A percentile compares a stretch with the other conserved stretches of the same genome.
These are phyloP conservation scores for Camelina laxa DNA, from an alignment of 345 rosid genomes.

Conservation along the genomic window DNA sequence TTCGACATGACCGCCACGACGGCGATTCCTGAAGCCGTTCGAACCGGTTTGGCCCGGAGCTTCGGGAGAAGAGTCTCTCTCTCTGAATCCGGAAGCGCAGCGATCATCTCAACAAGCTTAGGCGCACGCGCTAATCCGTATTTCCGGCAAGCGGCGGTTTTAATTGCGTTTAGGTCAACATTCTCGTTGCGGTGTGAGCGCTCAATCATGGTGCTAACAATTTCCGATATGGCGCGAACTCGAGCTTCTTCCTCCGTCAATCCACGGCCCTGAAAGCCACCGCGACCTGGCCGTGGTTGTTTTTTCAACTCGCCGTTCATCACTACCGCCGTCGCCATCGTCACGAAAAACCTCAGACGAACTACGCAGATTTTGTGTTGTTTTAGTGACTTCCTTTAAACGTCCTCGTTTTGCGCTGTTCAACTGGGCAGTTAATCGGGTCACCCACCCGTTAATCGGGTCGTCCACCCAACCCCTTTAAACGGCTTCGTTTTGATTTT, in stretches of 20 bases:
- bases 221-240: conserved; percentile 90
- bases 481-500: no score
- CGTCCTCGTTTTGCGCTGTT: neutral
- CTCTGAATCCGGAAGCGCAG: conserved; percentile 92
- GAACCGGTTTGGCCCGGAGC: conserved; percentile 95
- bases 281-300: conserved; percentile 86
- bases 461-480: no score
- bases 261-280: conserved; percentile 84
- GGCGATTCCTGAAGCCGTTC: conserved; percentile 98
- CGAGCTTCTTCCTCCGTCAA: conserved; percentile 95
- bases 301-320: conserved; percentile 56
- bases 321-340: conserved; percentile 65
- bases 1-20: conserved; percentile 99
- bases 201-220: conserved; percentile 89
- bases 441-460: no score
- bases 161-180: conserved; percentile 90
- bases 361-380: neutral
- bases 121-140: conserved; percentile 95
- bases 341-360: conserved; percentile 2
- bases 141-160: conserved; percentile 91
- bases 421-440: neutral
- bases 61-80: conserved; percentile 90
- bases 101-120: conserved; percentile 97
- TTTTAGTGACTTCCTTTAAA: neutral
- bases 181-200: conserved; percentile 91